Evolutionary conservation across 331 rosid species (phyloP).

Genomic region (Acacia pycnantha): DNA sequence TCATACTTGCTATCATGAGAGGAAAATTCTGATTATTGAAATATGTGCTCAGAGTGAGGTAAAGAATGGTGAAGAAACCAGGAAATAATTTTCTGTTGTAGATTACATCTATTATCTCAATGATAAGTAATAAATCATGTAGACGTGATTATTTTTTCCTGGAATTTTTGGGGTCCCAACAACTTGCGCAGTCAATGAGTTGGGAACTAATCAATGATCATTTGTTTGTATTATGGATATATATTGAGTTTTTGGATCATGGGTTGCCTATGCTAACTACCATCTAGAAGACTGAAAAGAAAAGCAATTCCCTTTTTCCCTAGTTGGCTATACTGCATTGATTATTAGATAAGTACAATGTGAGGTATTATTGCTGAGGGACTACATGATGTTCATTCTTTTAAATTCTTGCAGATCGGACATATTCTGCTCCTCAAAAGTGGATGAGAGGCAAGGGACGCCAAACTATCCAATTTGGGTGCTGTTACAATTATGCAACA

Average conservation of each 20-base stretch:
- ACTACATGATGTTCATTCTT: slow-evolving; percentile 25
- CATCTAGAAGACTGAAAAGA: neutral
- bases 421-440: slow-evolving; percentile 82
- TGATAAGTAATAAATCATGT: slow-evolving; percentile 9
- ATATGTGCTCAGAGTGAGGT: neutral
- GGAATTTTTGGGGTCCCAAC: neutral
- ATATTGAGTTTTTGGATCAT: neutral
- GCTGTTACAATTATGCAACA: slow-evolving; percentile 89
- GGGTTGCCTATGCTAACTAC: neutral
- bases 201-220: neutral
- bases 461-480: slow-evolving; percentile 81
- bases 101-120: neutral
- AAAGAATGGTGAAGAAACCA: neutral
- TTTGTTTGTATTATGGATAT: slow-evolving; percentile 13
- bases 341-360: slow-evolving; percentile 12
- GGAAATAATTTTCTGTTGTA: neutral
- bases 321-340: slow-evolving; percentile 7
- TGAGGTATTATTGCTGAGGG: neutral
- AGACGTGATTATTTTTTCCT: neutral
- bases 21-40: slow-evolving; percentile 18
- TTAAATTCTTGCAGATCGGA: slow-evolving; percentile 63
- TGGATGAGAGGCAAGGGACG: slow-evolving; percentile 99
- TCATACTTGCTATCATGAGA: slow-evolving; percentile 6
- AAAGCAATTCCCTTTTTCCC: neutral
- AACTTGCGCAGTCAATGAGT: neutral